phyloP scores from a whole-genome alignment of 2,329 filamentous ascomycete genomes.

The Arthrobotrys entomopaga region DNA sequence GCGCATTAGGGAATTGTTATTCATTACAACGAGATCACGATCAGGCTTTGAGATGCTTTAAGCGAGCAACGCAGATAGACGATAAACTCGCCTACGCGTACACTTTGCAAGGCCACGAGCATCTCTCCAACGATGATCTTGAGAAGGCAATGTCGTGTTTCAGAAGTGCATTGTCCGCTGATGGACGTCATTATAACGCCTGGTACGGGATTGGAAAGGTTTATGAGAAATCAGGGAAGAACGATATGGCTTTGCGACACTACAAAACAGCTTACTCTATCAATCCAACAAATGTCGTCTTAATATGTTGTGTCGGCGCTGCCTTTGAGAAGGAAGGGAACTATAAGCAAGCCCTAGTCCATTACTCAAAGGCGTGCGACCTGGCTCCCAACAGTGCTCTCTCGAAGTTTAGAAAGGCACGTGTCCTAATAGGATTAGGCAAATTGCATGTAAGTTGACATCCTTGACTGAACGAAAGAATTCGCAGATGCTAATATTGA shows the following conservation, averaged over 20 bases:
- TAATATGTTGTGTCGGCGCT: slow-evolving; percentile 90
- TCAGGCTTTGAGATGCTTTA: slow-evolving; percentile 93
- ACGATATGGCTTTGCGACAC: slow-evolving; percentile 89
- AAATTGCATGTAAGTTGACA: slow-evolving; percentile 62
- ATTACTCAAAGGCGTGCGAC: slow-evolving; percentile 83
- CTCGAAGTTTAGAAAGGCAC: slow-evolving; percentile 91
- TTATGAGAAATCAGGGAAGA: slow-evolving; percentile 89
- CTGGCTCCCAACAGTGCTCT: slow-evolving; percentile 83
- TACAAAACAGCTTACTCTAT: slow-evolving; percentile 88
- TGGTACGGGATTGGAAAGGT: slow-evolving; percentile 90
- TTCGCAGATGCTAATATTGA: not conserved
- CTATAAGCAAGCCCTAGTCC: slow-evolving; percentile 77
- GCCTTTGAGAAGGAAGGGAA: slow-evolving; percentile 90
- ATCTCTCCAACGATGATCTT: slow-evolving; percentile 95
- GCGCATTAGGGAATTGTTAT: slow-evolving; percentile 92
- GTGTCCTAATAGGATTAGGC: slow-evolving; percentile 80
- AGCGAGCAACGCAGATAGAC: slow-evolving; percentile 88
- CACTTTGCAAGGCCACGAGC: slow-evolving; percentile 94
- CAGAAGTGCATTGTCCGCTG: slow-evolving; percentile 83
- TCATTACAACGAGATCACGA: slow-evolving; percentile 92
- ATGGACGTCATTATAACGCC: slow-evolving; percentile 94
- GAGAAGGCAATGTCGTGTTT: slow-evolving; percentile 92
- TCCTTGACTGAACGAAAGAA: not conserved
- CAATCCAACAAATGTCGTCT: slow-evolving; percentile 91
- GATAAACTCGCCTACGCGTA: slow-evolving; percentile 94